Base-by-base conservation (phyloP, 2,329 filamentous ascomycete genomes). In the Talaromyces sp. region DNA sequence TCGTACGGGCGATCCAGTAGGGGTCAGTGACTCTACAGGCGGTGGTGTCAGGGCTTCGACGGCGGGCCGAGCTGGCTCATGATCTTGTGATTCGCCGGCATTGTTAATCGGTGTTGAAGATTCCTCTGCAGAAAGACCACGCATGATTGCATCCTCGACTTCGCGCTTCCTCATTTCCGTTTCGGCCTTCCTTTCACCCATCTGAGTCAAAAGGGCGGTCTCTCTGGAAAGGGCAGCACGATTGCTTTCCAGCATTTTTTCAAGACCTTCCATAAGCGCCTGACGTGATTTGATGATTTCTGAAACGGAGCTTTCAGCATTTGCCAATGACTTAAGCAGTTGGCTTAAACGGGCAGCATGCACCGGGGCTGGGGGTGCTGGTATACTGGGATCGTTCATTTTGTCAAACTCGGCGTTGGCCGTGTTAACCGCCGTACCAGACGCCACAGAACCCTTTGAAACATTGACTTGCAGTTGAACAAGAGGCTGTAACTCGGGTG, bases 61-160 rank as follows among this genome's bases (percentile, higher is more conserved):
- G 64, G 92, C 85, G 1, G 93, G 92, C 35, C 90, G 85, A 54
- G 60, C n/a, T 13, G 65, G 48, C 72, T 73, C 36, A 41, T 70
- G 64, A 62, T 66, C 63, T n/a, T n/a, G n/a, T n/a, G 21, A 10
- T 9, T 40, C 39, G 13, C 21, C 59, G 40, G 67, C 69, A n/a
- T 74, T 61, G 64, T 78, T 31, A 15, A 33, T 69, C 51, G 78
- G 73, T 8, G 78, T 76, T 2, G 79, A 77, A 3, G 79, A 75
- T 9, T 83, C 78, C 8, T 85, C 81, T 1, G 84, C 82, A 13
- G 85, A 84, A 21, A 96, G 81, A 8, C 89, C 90, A 53, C 88
- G 85, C 82, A 99, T 91, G 64, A 99, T 97, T 51, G 85, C 87
- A 63, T 93, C 85, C 73, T 99, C 94, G 7, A 99, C 91, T 50